Conservation (phyloP, 768 basidiomycete species). For the Lactarius hengduanensis region DNA sequence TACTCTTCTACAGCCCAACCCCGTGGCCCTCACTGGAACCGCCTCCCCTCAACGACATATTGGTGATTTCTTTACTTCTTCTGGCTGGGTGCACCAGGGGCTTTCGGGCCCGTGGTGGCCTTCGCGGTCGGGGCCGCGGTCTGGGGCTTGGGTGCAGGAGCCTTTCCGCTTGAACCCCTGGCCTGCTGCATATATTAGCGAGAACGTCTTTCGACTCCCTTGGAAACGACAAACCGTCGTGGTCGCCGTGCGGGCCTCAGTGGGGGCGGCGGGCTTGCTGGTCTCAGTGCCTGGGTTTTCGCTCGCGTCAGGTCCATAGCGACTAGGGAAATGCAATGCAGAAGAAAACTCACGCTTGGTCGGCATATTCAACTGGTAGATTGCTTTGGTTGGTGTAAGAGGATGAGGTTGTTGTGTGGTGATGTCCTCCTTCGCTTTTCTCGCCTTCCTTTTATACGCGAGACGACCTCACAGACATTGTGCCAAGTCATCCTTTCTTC, state of each 20-base stretch:
- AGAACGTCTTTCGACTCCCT: not conserved
- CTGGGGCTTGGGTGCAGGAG: not conserved
- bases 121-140: not conserved
- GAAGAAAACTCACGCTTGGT: constrained; percentile 17
- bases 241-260: constrained; percentile 4
- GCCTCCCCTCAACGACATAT: not conserved
- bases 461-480: not conserved
- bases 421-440: constrained; percentile 6
- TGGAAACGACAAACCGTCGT: constrained; percentile 5
- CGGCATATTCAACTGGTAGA: constrained; percentile 17
- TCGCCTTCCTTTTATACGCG: constrained; percentile 11
- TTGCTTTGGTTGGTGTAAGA: constrained; percentile 15
- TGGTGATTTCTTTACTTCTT: constrained; percentile 6
- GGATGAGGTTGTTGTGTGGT: constrained; percentile 5
- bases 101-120: not conserved
- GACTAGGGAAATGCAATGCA: not conserved
- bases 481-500: not conserved
- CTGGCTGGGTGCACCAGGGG: not conserved
- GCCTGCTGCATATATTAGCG: constrained; percentile 7
- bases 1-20: not conserved
- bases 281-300: constrained; percentile 1
- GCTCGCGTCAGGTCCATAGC: not conserved
- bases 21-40: not conserved
- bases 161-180: not conserved
- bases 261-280: constrained; percentile 3